Evolutionary conservation across 2,329 filamentous ascomycete species (phyloP).

Genomic region (Ophiocordyceps polyrhachis-furcata): DNA sequence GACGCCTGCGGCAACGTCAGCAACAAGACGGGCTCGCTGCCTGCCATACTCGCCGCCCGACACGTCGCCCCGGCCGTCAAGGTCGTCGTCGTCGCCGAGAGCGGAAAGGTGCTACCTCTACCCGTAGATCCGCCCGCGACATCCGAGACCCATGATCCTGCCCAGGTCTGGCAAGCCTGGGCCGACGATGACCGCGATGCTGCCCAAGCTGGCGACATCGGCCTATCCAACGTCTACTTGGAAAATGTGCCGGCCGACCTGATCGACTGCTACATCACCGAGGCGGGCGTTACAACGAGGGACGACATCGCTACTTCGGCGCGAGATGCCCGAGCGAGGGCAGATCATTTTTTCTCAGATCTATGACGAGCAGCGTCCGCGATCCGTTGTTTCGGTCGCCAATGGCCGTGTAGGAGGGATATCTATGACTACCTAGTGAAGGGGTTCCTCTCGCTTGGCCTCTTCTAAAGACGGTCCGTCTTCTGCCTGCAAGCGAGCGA

Average conservation of each 20-base stretch:
- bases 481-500: slow-evolving; percentile 18
- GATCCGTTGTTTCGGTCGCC: too few species aligned
- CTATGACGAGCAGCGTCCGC: slow-evolving; percentile 10
- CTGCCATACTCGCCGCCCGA: slow-evolving; percentile 35
- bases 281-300: slow-evolving; percentile 25
- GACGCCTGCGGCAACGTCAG: slow-evolving; percentile 36
- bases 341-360: slow-evolving; percentile 22
- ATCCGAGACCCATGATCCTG: slow-evolving; percentile 28
- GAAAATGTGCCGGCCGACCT: slow-evolving; percentile 36
- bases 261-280: slow-evolving; percentile 35
- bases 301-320: slow-evolving; percentile 22
- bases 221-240: slow-evolving; percentile 34
- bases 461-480: slow-evolving; percentile 2
- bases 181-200: background rate
- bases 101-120: slow-evolving; percentile 37
- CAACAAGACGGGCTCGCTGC: slow-evolving; percentile 48
- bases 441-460: background rate
- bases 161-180: slow-evolving; percentile 23
- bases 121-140: slow-evolving; percentile 23
- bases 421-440: too few species aligned
- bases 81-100: slow-evolving; percentile 37
- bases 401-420: too few species aligned
- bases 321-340: slow-evolving; percentile 14
- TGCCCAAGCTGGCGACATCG: slow-evolving; percentile 6
- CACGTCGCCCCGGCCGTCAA: slow-evolving; percentile 24